Conservation (phyloP, 1,284 basidiomycete genomes). For the Calocybe gambosa region DNA sequence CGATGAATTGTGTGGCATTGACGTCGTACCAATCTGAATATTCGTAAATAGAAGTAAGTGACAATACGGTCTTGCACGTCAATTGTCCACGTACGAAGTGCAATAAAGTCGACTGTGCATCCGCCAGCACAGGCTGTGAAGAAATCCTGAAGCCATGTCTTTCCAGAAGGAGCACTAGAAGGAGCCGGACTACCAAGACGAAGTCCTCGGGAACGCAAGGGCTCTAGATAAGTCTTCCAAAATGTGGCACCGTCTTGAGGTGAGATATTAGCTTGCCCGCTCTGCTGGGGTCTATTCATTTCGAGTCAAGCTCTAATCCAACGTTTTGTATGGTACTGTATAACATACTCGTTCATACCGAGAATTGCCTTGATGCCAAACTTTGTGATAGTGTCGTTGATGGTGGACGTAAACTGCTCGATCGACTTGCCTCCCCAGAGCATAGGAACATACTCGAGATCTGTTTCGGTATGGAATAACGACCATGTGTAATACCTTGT, state of each 20-base stretch:
- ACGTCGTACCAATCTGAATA: conserved; percentile 49
- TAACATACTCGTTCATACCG: conserved; percentile 62
- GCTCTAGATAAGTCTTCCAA: conserved; percentile 55
- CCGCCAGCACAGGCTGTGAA: conserved; percentile 37
- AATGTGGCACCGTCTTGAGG: conserved; percentile 41
- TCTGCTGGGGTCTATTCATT: conserved; percentile 47
- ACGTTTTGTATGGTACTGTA: background rate
- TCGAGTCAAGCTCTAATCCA: too few species aligned
- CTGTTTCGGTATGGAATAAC: conserved; percentile 21
- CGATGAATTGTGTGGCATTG: conserved; percentile 39
- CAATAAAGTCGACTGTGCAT: conserved; percentile 35
- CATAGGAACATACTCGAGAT: conserved; percentile 47
- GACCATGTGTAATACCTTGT: conserved; percentile 49
- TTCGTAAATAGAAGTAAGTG: conserved; percentile 19
- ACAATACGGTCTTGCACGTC: too few species aligned
- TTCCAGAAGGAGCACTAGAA: conserved; percentile 50
- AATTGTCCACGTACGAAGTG: conserved; percentile 23
- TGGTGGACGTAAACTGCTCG: conserved; percentile 30
- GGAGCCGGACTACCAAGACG: conserved; percentile 53
- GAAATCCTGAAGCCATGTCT: conserved; percentile 50
- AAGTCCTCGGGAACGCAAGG: conserved; percentile 42
- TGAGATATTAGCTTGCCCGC: conserved; percentile 52
- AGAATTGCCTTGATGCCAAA: conserved; percentile 45
- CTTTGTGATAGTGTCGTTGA: conserved; percentile 33
- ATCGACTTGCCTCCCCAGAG: conserved; percentile 50